Conservation (phyloP, 257 asterid species). For the Solanum okadae region DNA sequence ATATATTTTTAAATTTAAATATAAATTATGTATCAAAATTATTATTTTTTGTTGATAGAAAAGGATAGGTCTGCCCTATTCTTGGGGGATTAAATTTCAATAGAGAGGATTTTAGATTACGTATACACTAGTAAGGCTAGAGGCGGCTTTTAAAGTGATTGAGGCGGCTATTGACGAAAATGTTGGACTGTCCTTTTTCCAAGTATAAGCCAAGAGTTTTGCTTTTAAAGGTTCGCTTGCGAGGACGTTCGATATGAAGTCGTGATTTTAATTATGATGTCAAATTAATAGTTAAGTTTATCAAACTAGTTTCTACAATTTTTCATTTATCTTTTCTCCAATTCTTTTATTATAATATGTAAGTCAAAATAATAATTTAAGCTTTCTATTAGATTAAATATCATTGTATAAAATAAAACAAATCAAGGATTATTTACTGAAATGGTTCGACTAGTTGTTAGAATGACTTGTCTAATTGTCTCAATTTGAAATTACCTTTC, state of each 20-base stretch:
- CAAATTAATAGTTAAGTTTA: no score
- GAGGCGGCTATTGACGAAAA: background rate
- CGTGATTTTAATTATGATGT: background rate
- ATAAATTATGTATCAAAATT: background rate
- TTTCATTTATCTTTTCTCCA: background rate
- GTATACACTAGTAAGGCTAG: background rate
- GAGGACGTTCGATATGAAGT: background rate
- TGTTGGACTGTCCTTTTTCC: background rate
- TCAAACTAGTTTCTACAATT: background rate
- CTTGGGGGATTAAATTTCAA: background rate
- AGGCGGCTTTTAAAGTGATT: background rate
- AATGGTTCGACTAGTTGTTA: background rate
- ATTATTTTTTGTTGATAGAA: background rate
- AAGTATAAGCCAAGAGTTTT: background rate
- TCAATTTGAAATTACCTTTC: background rate
- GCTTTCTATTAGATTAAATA: background rate
- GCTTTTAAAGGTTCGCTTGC: background rate
- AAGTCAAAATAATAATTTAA: background rate
- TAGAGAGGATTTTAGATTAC: background rate
- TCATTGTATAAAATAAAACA: background rate
- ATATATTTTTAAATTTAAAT: background rate
- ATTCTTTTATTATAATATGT: background rate
- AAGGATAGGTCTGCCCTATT: background rate
- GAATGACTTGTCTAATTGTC: background rate
- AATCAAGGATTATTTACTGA: background rate